Conservation (phyloP, 2,329 filamentous ascomycete genomes). For the Penicillium vulpinum region DNA sequence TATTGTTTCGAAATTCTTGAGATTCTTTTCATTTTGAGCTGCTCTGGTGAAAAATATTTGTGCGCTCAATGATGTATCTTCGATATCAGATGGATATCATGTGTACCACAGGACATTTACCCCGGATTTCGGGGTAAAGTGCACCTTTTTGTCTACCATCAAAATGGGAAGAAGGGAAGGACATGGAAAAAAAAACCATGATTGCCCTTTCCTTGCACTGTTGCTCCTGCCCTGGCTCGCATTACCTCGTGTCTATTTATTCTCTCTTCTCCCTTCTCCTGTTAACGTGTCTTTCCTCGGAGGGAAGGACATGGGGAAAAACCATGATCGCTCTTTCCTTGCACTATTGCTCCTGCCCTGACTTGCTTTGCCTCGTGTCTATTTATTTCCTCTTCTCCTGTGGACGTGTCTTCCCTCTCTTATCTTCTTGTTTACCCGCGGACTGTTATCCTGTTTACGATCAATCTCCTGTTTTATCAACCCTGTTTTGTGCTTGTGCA, state of each 20-base stretch:
- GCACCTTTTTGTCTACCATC: background rate
- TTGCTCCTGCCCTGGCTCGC: background rate
- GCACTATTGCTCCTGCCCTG: background rate
- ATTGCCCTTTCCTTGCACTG: background rate
- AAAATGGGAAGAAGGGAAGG: background rate
- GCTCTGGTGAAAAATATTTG: background rate
- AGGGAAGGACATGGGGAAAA: background rate
- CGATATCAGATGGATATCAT: background rate
- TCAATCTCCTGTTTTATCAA: background rate
- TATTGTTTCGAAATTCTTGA: background rate
- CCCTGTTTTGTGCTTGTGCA: background rate
- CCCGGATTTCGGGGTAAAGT: background rate
- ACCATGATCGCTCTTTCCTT: background rate
- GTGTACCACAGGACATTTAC: background rate
- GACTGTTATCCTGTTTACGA: background rate
- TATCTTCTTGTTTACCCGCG: background rate
- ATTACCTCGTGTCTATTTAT: background rate
- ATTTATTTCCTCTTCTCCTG: background rate
- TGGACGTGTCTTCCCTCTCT: background rate
- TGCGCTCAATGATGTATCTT: background rate
- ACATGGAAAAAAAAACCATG: background rate
- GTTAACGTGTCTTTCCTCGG: background rate
- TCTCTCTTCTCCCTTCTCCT: background rate
- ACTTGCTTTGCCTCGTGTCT: background rate
- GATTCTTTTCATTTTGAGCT: background rate